Conservation (phyloP, 305 asterid genomes). For the Withania somnifera region DNA sequence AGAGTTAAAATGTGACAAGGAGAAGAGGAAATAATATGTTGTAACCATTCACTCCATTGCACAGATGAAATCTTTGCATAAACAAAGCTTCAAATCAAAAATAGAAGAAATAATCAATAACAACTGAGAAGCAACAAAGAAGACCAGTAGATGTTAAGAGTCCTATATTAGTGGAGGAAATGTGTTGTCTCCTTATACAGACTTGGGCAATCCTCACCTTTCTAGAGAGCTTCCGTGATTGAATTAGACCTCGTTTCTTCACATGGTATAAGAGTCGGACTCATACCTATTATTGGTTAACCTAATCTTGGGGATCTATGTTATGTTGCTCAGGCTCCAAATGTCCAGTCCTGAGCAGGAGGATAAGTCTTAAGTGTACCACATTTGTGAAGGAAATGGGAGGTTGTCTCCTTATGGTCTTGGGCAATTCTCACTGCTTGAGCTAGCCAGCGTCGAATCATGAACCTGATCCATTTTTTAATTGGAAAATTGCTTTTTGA, state of each 20-base stretch:
- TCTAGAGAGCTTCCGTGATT: background rate
- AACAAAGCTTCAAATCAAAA: background rate
- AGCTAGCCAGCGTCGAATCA: background rate
- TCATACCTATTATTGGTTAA: background rate
- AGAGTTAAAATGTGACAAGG: constrained; percentile 2
- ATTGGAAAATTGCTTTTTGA: background rate
- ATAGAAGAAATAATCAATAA: background rate
- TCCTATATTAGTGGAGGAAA: background rate
- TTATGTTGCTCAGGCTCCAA: background rate
- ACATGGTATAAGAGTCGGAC: background rate
- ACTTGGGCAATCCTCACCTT: background rate
- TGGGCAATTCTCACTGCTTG: background rate
- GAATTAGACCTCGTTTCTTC: background rate
- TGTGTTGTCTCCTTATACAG: background rate
- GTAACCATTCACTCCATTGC: background rate
- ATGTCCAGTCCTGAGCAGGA: background rate
- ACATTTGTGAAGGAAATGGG: background rate
- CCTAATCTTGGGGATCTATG: background rate
- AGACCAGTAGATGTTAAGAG: background rate
- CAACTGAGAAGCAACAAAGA: background rate
- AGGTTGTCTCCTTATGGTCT: background rate
- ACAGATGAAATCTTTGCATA: background rate
- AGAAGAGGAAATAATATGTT: background rate
- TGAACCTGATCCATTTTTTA: background rate
- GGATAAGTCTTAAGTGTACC: background rate